Conservation (phyloP, 2,329 filamentous ascomycete species). For the Colletotrichum higginsianum region DNA sequence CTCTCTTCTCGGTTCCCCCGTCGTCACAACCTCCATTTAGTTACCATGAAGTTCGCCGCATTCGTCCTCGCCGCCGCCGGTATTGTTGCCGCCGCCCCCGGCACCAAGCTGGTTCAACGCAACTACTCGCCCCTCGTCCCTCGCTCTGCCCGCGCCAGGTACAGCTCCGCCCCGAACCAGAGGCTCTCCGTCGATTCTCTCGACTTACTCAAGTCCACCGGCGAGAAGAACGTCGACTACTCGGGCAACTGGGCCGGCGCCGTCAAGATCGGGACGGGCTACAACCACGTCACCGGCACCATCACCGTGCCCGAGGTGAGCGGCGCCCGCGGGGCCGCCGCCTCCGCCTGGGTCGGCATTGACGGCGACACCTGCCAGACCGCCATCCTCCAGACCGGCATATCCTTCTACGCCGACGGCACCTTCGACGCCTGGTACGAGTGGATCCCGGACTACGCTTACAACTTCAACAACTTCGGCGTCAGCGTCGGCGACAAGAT, state of each 20-base stretch:
- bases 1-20: neutral
- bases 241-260: conserved; percentile 51
- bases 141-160: conserved; percentile 6
- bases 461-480: conserved; percentile 55
- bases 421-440: conserved; percentile 62
- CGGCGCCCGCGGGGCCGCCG: conserved; percentile 44
- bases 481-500: conserved; percentile 51
- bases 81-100: conserved; percentile 41
- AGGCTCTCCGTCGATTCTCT: conserved; percentile 29
- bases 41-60: conserved; percentile 39
- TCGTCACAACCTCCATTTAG: too few relatives aligned
- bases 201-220: conserved; percentile 15
- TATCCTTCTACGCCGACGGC: conserved; percentile 56
- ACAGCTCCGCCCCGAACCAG: conserved; percentile 42
- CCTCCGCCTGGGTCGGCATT: conserved; percentile 64
- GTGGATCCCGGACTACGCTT: conserved; percentile 60
- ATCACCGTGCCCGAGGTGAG: conserved; percentile 48
- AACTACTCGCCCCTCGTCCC: conserved; percentile 29
- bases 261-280: conserved; percentile 47
- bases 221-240: conserved; percentile 43
- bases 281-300: conserved; percentile 49
- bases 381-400: conserved; percentile 60
- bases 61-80: conserved; percentile 41
- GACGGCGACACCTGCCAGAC: conserved; percentile 60
- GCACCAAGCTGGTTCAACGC: conserved; percentile 32